Conservation (phyloP, 2,329 filamentous ascomycete species). For the Fusarium sp. region DNA sequence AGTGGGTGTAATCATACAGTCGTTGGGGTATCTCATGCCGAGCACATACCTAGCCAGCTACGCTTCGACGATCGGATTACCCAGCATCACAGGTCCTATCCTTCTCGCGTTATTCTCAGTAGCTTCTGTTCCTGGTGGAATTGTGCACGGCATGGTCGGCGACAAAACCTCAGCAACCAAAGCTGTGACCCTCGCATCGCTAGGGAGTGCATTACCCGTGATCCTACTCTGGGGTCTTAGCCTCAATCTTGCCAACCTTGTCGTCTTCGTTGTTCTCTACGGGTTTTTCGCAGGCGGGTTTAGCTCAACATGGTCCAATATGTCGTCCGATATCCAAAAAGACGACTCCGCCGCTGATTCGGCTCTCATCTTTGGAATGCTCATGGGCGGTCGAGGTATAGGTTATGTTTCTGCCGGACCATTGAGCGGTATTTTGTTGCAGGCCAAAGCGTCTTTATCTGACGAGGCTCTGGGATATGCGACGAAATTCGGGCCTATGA, state of each 20-base stretch:
- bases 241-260: slow-evolving; percentile 62
- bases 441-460: slow-evolving; percentile 32
- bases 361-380: slow-evolving; percentile 49
- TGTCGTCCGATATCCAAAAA: slow-evolving; percentile 57
- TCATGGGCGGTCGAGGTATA: slow-evolving; percentile 48
- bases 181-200: slow-evolving; percentile 66
- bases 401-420: slow-evolving; percentile 48
- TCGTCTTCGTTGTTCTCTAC: slow-evolving; percentile 70
- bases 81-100: slow-evolving; percentile 62
- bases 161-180: slow-evolving; percentile 63
- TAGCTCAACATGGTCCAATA: slow-evolving; percentile 69
- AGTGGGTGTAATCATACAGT: slow-evolving; percentile 67
- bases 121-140: slow-evolving; percentile 67
- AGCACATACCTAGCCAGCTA: slow-evolving; percentile 69
- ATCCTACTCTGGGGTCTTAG: slow-evolving; percentile 72
- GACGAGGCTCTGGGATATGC: slow-evolving; percentile 49
- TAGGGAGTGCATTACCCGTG: slow-evolving; percentile 66
- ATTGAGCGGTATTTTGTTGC: slow-evolving; percentile 47
- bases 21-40: slow-evolving; percentile 70
- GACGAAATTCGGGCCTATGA: slow-evolving; percentile 51
- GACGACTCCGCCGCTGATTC: slow-evolving; percentile 45
- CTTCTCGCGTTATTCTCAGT: slow-evolving; percentile 69
- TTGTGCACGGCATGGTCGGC: slow-evolving; percentile 66
- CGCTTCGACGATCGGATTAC: slow-evolving; percentile 60
- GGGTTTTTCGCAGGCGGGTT: slow-evolving; percentile 74